phyloP scores from a whole-genome alignment of 2,329 filamentous ascomycete species.

The Monosporascus sp. region DNA sequence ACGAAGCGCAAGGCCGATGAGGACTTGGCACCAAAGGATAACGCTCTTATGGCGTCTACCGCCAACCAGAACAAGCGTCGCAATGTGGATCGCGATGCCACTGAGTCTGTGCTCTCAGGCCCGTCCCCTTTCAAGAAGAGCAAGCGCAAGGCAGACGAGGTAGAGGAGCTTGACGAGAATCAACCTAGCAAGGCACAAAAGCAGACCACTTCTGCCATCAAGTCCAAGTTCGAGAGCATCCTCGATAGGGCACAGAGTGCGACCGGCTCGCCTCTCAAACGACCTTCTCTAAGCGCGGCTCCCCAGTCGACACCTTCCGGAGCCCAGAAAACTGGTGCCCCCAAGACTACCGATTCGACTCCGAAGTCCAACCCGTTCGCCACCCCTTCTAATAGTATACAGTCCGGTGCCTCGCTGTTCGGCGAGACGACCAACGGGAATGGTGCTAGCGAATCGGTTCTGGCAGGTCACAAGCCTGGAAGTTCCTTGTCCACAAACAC shows the following conservation, averaged over 20 bases:
- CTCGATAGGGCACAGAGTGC: slow-evolving; percentile 42
- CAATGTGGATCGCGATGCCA: slow-evolving; percentile 32
- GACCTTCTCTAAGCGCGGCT: slow-evolving; percentile 10
- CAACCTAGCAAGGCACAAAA: slow-evolving; percentile 48
- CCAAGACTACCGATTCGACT: slow-evolving; percentile 25
- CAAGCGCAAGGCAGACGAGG: slow-evolving; percentile 47
- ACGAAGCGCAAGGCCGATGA: slow-evolving; percentile 55
- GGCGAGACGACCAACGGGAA: slow-evolving; percentile 27
- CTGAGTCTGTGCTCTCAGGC: slow-evolving; percentile 28
- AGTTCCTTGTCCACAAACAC: slow-evolving; percentile 20
- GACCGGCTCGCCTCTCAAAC: slow-evolving; percentile 21
- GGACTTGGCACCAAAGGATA: slow-evolving; percentile 36
- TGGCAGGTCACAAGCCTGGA: slow-evolving; percentile 18
- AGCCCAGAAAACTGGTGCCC: slow-evolving; percentile 13
- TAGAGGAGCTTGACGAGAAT: slow-evolving; percentile 39
- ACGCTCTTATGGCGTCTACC: slow-evolving; percentile 29
- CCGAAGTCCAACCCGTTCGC: slow-evolving; percentile 24
- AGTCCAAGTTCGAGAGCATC: slow-evolving; percentile 52
- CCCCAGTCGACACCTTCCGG: slow-evolving; percentile 9
- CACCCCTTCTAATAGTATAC: slow-evolving; percentile 32
- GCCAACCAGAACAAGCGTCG: slow-evolving; percentile 46
- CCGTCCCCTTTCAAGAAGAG: slow-evolving; percentile 37
- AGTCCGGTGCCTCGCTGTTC: slow-evolving; percentile 32
- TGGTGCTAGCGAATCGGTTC: slow-evolving; percentile 15
- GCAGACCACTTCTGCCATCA: slow-evolving; percentile 47